Base-by-base conservation (phyloP, 176 grass and related monocot species). In the Lolium rigidum region DNA sequence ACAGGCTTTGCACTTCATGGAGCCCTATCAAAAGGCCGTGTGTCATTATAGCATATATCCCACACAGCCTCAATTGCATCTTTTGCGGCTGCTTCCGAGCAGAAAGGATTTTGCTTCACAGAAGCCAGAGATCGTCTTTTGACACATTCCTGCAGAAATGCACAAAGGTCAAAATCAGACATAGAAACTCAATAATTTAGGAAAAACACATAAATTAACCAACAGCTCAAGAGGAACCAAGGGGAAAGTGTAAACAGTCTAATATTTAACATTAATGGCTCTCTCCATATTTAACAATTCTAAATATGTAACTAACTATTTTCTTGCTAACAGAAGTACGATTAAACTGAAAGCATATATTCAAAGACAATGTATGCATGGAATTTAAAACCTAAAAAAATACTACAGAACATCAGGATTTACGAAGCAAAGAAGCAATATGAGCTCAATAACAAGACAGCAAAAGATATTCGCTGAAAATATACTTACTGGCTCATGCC, bases 1-100 rank as follows among this genome's bases (percentile, higher is more conserved):
- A 22, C 20, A 81, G 80, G 69, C n/a, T 68, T 39, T 39, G 11
- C 82, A 79, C 26, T 48, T 92, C 58, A 92, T 62, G 92, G 92
- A 79, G 97, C 97, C 73, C 97, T 92, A 51, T 96, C 97, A 38
- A 99, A 99, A 14, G 97, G 97, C 4, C 66, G 74, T 13, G 94
- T 90, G 67, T 99, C 94, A 80, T 96, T 89, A 76, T 96, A 96
- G 82, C 94, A 99, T 79, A 94, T 92, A 83, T 94, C 67, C 97
- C 97, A 96, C 16, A 99, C 87, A 59, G 97, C 82, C 43, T 99
- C 94, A 55, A 99, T 83, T 51, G 94, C 97, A 88, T 99, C 97
- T 74, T 96, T 99, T 43, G 97, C 94, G 68, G 92, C 63, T 15
- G 84, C 17, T 60, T 88, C 90, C 0, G 92, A 86, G 52, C 97